phyloP scores from a whole-genome alignment of 495 filamentous ascomycete species.

The Penicillium coffeae region DNA sequence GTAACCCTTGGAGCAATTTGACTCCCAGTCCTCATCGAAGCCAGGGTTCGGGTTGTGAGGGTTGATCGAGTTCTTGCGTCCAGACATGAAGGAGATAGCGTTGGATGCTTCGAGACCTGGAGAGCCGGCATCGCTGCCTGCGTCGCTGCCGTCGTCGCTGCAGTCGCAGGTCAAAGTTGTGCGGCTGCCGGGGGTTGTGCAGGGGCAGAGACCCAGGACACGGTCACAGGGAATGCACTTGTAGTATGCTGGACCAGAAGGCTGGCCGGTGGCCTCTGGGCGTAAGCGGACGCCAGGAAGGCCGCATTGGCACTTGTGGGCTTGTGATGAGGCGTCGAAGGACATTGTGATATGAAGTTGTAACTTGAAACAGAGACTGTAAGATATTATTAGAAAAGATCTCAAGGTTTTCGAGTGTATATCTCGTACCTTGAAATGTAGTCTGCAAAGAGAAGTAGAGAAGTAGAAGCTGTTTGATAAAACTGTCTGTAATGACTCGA shows the following conservation, averaged over 20 bases:
- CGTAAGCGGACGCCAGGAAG: conserved; percentile 18
- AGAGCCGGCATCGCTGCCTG: conserved; percentile 2
- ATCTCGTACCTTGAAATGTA: neutral
- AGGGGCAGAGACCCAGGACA: conserved; percentile 15
- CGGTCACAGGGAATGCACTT: conserved; percentile 21
- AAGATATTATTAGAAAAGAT: neutral
- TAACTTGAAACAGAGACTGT: neutral
- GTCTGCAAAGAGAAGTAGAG: no score
- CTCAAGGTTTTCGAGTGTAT: neutral
- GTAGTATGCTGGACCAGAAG: conserved; percentile 11
- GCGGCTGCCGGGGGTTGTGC: conserved; percentile 14
- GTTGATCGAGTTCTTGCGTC: conserved; percentile 3
- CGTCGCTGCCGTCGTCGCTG: conserved; percentile 2
- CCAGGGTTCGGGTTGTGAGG: conserved; percentile 13
- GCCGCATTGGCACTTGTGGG: conserved; percentile 15
- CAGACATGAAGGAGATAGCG: conserved; percentile 6
- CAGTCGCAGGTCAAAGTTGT: conserved; percentile 16
- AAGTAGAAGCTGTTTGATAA: no score
- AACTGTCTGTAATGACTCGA: no score
- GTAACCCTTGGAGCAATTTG: conserved; percentile 18
- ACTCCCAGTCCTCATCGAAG: conserved; percentile 20
- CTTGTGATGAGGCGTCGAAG: neutral
- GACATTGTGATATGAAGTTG: neutral
- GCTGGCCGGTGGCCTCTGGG: neutral
- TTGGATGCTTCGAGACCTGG: conserved; percentile 4